phyloP scores from a whole-genome alignment of 1,284 basidiomycete species.

The Cutaneotrichosporon daszewskae region DNA sequence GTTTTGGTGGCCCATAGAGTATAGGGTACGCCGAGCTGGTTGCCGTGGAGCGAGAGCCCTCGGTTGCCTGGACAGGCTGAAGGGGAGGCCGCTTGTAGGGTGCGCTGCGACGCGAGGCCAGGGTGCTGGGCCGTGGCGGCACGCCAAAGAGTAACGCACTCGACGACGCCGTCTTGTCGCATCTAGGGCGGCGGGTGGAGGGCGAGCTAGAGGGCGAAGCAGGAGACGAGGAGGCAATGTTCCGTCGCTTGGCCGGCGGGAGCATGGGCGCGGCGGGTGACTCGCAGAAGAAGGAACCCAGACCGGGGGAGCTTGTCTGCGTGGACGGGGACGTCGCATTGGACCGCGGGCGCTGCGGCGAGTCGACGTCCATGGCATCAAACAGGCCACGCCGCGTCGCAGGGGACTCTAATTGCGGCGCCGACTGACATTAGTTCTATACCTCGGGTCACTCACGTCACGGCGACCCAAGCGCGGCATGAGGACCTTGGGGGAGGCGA shows the following conservation, averaged over 20 bases:
- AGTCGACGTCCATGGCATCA: constrained; percentile 40
- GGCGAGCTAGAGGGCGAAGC: constrained; percentile 42
- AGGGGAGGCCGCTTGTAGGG: constrained; percentile 31
- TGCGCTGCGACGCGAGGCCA: constrained; percentile 24
- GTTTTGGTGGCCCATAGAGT: constrained; percentile 25
- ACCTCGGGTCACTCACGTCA: constrained; percentile 21
- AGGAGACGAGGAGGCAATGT: constrained; percentile 33
- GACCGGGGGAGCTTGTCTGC: constrained; percentile 31
- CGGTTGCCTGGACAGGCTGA: constrained; percentile 13
- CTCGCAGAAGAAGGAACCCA: constrained; percentile 45
- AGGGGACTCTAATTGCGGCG: constrained; percentile 12
- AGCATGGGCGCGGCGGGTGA: constrained; percentile 32
- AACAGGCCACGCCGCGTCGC: constrained; percentile 1
- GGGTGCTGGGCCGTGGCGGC: constrained; percentile 16
- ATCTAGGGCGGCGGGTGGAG: constrained; percentile 35
- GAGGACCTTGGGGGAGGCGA: constrained; percentile 21
- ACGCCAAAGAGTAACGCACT: constrained; percentile 33
- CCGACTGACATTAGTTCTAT: constrained; percentile 11
- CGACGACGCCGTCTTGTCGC: constrained; percentile 34
- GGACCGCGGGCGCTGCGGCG: constrained; percentile 20
- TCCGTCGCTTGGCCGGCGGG: constrained; percentile 30
- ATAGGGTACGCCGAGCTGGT: constrained; percentile 42
- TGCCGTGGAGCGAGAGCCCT: constrained; percentile 13
- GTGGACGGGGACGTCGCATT: constrained; percentile 18
- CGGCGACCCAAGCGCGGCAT: constrained; percentile 26